Conservation (phyloP, 2,329 filamentous ascomycete genomes). For the Sclerotinia minor region DNA sequence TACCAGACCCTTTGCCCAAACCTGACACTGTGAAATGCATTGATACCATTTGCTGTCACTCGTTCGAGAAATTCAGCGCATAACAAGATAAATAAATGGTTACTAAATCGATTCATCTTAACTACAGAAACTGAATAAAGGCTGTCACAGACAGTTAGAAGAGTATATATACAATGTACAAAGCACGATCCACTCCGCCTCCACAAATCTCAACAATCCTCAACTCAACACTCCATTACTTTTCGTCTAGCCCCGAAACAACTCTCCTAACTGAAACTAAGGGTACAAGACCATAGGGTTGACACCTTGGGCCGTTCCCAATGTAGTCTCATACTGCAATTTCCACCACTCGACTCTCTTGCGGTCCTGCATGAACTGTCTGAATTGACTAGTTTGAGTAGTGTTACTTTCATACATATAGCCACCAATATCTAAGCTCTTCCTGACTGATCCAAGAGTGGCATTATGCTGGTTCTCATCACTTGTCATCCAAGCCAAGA, state of each 20-base stretch:
- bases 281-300: background rate
- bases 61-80: too few species aligned
- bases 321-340: slow-evolving; percentile 2
- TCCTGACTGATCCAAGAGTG: background rate
- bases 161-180: background rate
- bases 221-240: too few species aligned
- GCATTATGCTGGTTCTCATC: background rate
- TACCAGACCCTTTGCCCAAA: too few species aligned
- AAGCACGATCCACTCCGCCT: background rate
- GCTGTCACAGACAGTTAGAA: too few species aligned
- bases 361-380: slow-evolving; percentile 14
- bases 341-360: slow-evolving; percentile 6
- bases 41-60: too few species aligned
- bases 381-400: background rate
- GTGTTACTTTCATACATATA: background rate
- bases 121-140: too few species aligned
- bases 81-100: too few species aligned
- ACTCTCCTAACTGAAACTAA: background rate
- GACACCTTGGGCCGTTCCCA: background rate
- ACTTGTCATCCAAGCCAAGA: slow-evolving; percentile 12
- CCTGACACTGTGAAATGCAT: too few species aligned
- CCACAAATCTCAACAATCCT: too few species aligned
- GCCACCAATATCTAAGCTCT: slow-evolving; percentile 5
- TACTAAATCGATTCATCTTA: too few species aligned
- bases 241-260: background rate